Evolutionary conservation across 257 asterid species (phyloP).

Genomic region (Gynochthodes officinalis): DNA sequence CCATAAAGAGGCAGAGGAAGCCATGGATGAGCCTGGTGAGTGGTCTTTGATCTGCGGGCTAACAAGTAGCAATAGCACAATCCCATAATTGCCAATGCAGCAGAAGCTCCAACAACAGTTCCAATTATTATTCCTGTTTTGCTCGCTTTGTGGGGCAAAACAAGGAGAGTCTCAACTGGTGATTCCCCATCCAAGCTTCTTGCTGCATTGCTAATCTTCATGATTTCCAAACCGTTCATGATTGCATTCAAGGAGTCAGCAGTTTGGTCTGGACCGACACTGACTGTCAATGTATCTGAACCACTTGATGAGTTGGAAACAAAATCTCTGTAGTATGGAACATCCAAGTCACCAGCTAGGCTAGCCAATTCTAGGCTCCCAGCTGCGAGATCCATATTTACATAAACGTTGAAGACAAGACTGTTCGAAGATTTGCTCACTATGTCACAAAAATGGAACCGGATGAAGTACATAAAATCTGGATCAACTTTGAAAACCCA

Average conservation of each 20-base stretch:
- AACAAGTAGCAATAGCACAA: constrained; percentile 34
- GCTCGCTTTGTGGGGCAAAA: constrained; percentile 24
- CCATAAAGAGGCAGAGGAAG: constrained; percentile 44
- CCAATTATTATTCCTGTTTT: constrained; percentile 27
- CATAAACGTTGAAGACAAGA: constrained; percentile 37
- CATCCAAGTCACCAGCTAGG: constrained; percentile 33
- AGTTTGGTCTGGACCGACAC: constrained; percentile 40
- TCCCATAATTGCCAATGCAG: constrained; percentile 24
- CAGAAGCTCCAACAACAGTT: constrained; percentile 31
- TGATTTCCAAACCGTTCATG: constrained; percentile 47
- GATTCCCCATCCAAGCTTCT: constrained; percentile 40
- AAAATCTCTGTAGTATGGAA: constrained; percentile 40
- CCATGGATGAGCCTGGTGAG: constrained; percentile 40
- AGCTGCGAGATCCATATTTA: constrained; percentile 31
- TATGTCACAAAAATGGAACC: constrained; percentile 47
- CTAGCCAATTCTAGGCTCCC: constrained; percentile 34
- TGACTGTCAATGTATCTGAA: constrained; percentile 32
- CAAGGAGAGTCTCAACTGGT: constrained; percentile 33
- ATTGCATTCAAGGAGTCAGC: constrained; percentile 30
- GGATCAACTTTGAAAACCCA: constrained; percentile 48
- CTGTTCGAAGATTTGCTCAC: constrained; percentile 32
- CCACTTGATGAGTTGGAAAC: constrained; percentile 29
- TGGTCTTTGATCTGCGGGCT: constrained; percentile 35
- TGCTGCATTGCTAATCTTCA: constrained; percentile 45
- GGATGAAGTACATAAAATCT: constrained; percentile 32